A percentile compares a stretch with the other conserved stretches of the same genome.
Evolutionary conservation across 148 eudicot genomes (phyloP).

Genomic region (Nepenthes mirabilis): DNA sequence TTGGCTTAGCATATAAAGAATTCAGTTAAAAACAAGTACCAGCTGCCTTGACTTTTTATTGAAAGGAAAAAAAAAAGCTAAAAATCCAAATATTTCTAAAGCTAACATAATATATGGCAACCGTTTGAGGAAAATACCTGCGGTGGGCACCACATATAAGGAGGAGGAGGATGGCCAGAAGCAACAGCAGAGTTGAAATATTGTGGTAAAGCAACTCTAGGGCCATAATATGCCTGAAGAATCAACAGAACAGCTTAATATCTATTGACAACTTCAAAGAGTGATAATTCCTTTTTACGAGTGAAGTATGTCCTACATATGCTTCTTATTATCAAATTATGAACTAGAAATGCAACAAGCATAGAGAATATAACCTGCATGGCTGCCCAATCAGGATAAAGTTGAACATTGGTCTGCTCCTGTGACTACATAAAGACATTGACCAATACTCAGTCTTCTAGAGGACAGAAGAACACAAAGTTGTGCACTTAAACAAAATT

Average conservation of each 20-base stretch:
- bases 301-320: neutral
- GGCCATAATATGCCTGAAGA: conserved; percentile 86
- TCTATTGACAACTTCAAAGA: neutral
- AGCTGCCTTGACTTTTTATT: no score
- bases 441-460: neutral
- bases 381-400: conserved; percentile 93
- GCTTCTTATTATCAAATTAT: neutral
- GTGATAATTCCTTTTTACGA: neutral
- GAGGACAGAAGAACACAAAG: no score
- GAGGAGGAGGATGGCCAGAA: conserved; percentile 65
- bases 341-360: neutral
- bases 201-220: conserved; percentile 71
- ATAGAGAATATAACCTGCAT: conserved; percentile 58
- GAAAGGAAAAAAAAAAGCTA: neutral
- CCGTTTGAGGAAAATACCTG: conserved; percentile 37
- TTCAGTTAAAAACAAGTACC: neutral
- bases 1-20: conserved; percentile 34
- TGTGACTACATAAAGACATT: conserved; percentile 13
- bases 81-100: neutral
- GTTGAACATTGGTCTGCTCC: conserved; percentile 63
- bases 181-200: conserved; percentile 67
- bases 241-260: neutral
- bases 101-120: neutral
- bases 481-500: no score
- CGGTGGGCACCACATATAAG: conserved; percentile 93